Percentiles rank a stretch among this genome's conserved stretches.
Evolutionary conservation across 768 basidiomycete species (phyloP).

Genomic region (Tricholoma flavovirens): DNA sequence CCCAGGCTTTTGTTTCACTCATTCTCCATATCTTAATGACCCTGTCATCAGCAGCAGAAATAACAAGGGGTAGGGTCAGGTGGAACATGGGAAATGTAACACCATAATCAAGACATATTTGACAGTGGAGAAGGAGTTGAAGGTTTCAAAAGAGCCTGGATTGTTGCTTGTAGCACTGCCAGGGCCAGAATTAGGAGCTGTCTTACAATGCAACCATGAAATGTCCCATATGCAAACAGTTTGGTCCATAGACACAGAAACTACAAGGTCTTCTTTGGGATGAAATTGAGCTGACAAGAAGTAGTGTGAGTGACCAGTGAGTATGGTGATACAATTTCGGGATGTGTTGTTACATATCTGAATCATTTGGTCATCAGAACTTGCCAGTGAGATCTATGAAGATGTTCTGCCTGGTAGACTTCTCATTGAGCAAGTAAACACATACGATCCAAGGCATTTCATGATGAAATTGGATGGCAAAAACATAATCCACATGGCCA

Average conservation of each 20-base stretch:
- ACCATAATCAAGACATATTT: constrained; percentile 95
- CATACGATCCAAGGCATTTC: constrained; percentile 99
- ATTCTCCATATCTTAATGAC: constrained; percentile 99
- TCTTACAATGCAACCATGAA: too few species aligned
- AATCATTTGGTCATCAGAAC: constrained; percentile 97
- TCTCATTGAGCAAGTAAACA: constrained; percentile 11
- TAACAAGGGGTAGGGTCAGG: constrained; percentile 91
- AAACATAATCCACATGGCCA: constrained; percentile 94
- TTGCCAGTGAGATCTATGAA: constrained; percentile 70
- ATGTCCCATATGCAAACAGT: constrained; percentile 99
- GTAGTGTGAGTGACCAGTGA: too few species aligned
- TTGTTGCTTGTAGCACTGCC: constrained; percentile 46
- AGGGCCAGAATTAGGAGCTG: too few species aligned
- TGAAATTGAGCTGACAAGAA: constrained; percentile 99
- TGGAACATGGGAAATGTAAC: constrained; percentile 98
- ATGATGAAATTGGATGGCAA: constrained; percentile 96
- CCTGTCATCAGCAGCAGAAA: constrained; percentile 70
- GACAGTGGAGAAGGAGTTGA: constrained; percentile 89
- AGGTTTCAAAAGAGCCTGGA: constrained; percentile 76
- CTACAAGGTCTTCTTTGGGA: too few species aligned
- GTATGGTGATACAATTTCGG: constrained; percentile 94
- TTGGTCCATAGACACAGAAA: constrained; percentile 96
- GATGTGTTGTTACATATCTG: constrained; percentile 99
- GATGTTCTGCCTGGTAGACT: constrained; percentile 3
- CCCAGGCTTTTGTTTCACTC: constrained; percentile 99